Evolutionary conservation across 345 rosid genomes (phyloP).

Genomic region (Brassica rapa): DNA sequence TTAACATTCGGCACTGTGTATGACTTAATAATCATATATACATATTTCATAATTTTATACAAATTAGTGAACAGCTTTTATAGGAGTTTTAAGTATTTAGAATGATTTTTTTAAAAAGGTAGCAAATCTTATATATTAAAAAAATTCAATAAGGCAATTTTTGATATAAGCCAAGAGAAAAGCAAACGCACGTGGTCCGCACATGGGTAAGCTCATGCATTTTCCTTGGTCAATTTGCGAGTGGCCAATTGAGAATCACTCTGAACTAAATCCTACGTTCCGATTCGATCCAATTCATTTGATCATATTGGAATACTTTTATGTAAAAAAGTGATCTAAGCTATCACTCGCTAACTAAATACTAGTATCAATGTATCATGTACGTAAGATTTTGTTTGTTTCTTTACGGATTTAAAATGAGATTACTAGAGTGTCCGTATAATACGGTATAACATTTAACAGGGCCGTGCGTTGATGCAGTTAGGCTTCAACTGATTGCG

Average conservation of each 20-base stretch:
- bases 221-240: conserved; percentile 37
- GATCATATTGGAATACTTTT: neutral
- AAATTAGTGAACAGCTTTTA: neutral
- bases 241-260: conserved; percentile 17
- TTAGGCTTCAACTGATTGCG: conserved; percentile 30
- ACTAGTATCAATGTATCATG: neutral
- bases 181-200: conserved; percentile 37
- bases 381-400: neutral
- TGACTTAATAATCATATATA: neutral
- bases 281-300: conserved; percentile 13
- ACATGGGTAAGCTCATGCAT: conserved; percentile 39
- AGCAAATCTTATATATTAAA: neutral
- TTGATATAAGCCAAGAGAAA: conserved; percentile 7
- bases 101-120: neutral
- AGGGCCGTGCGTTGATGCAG: conserved; percentile 24
- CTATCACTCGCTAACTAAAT: neutral
- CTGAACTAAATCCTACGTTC: conserved; percentile 27
- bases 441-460: conserved; percentile 26
- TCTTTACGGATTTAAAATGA: neutral
- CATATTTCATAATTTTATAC: neutral
- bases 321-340: neutral
- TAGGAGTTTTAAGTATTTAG: neutral
- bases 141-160: neutral
- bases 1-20: neutral
- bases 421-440: conserved; percentile 25